phyloP scores from a whole-genome alignment of 129 eudicot genomes.

The Saposhnikovia divaricata region DNA sequence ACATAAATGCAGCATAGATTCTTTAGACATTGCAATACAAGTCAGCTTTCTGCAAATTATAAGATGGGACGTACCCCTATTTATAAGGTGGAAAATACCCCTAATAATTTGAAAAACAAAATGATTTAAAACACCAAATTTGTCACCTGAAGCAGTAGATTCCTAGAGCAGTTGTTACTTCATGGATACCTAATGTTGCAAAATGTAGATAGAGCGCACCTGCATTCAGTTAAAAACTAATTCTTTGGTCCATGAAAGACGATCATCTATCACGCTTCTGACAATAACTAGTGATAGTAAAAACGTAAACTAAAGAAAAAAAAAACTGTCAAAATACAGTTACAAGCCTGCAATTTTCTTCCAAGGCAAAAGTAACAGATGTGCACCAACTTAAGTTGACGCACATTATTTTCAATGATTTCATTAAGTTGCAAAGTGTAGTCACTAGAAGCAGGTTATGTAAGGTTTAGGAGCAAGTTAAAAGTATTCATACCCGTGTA shows the following conservation, averaged over 20 bases:
- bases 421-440: neutral
- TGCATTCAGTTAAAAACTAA: constrained; percentile 18
- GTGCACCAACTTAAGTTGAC: neutral
- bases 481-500: constrained; percentile 55
- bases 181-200: constrained; percentile 79
- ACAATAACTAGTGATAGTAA: neutral
- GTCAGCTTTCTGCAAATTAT: neutral
- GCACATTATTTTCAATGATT: neutral
- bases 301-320: neutral
- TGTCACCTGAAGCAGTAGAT: constrained; percentile 90
- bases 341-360: neutral
- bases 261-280: neutral
- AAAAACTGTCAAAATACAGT: neutral
- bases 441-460: neutral
- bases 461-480: neutral
- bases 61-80: too few species aligned
- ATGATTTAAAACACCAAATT: neutral
- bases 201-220: constrained; percentile 74
- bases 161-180: constrained; percentile 86
- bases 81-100: neutral
- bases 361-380: neutral
- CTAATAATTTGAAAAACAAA: neutral
- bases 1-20: too few species aligned
- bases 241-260: neutral
- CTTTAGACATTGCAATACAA: too few species aligned